phyloP scores from a whole-genome alignment of 371 early-diverging fungal genomes.

The Lichtheimia corymbifera region DNA sequence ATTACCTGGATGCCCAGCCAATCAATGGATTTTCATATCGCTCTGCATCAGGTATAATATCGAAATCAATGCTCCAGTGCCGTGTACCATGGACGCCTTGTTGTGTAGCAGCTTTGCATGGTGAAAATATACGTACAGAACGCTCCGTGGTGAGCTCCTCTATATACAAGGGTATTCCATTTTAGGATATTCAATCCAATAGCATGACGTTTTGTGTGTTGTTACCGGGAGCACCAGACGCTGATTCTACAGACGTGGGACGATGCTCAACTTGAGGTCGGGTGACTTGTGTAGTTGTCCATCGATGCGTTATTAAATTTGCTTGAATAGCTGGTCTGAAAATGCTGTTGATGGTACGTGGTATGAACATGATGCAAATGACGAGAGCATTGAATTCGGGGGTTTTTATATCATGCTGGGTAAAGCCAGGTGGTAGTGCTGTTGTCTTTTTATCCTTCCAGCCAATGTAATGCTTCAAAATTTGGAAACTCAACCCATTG shows the following conservation, averaged over 20 bases:
- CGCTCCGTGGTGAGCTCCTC: conserved; percentile 60
- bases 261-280: conserved; percentile 16
- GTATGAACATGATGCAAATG: no score
- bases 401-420: no score
- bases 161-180: conserved; percentile 12
- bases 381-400: no score
- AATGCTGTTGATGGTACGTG: no score
- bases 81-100: conserved; percentile 78
- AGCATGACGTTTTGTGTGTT: not conserved
- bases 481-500: no score
- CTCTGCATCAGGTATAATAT: conserved; percentile 71
- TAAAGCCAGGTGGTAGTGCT: no score
- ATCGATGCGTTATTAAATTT: no score
- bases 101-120: conserved; percentile 85
- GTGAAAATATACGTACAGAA: conserved; percentile 85
- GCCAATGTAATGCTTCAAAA: no score
- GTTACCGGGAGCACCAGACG: conserved; percentile 54
- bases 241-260: conserved; percentile 31
- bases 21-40: conserved; percentile 93
- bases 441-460: no score
- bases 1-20: conserved; percentile 91
- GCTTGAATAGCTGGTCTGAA: no score
- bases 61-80: conserved; percentile 83
- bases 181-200: not conserved
- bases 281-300: no score